Conservation (phyloP, 768 basidiomycete species). For the Brasilioporus rufonigricans region DNA sequence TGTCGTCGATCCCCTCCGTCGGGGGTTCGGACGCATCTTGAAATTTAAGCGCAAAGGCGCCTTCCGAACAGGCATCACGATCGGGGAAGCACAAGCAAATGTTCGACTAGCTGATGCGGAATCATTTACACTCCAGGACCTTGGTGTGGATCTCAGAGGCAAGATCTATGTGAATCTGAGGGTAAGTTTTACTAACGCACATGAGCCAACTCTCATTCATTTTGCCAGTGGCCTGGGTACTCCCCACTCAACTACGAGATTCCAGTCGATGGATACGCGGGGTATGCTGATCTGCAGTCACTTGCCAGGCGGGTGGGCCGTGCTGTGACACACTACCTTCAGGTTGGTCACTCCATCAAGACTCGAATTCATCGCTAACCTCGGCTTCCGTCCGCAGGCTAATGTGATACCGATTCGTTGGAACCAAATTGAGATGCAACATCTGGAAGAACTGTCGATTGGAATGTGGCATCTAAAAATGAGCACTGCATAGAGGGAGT, state of each 20-base stretch:
- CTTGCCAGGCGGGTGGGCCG: slow-evolving; percentile 67
- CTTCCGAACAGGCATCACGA: slow-evolving; percentile 60
- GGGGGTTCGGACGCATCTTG: slow-evolving; percentile 49
- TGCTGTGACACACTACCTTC: slow-evolving; percentile 72
- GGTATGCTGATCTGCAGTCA: slow-evolving; percentile 62
- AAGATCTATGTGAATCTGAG: slow-evolving; percentile 61
- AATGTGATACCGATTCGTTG: slow-evolving; percentile 68
- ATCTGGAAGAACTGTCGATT: slow-evolving; percentile 64
- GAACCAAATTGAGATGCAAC: slow-evolving; percentile 67
- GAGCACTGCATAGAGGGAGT: slow-evolving; percentile 26
- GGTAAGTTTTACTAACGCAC: slow-evolving; percentile 38
- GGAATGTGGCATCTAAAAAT: slow-evolving; percentile 75
- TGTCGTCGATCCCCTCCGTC: slow-evolving; percentile 43
- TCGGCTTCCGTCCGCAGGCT: slow-evolving; percentile 39
- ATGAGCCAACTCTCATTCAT: neutral
- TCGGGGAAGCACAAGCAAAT: slow-evolving; percentile 67
- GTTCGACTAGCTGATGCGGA: slow-evolving; percentile 60
- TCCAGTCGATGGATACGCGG: slow-evolving; percentile 64
- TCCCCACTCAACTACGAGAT: slow-evolving; percentile 71
- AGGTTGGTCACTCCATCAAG: slow-evolving; percentile 40
- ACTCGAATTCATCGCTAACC: slow-evolving; percentile 8
- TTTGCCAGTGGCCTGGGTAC: slow-evolving; percentile 67
- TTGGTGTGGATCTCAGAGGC: slow-evolving; percentile 60
- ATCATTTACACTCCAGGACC: slow-evolving; percentile 58
- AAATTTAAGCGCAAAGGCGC: slow-evolving; percentile 76